phyloP scores from a whole-genome alignment of 768 basidiomycete genomes.

The Suillus clintonianus region DNA sequence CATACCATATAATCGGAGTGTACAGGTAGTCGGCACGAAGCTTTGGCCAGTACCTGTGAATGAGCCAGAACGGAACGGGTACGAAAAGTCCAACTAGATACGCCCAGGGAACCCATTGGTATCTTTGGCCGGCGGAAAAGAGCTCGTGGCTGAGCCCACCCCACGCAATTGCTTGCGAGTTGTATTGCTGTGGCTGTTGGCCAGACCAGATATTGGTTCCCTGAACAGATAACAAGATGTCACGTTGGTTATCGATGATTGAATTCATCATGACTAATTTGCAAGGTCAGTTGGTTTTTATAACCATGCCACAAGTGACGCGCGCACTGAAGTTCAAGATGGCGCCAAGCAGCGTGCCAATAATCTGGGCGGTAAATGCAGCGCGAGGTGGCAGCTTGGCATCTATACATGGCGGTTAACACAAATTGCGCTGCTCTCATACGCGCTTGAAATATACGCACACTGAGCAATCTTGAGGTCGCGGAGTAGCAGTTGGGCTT shows the following conservation, averaged over 20 bases:
- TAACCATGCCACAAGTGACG: conserved; percentile 27
- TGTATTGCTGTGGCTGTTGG: conserved; percentile 50
- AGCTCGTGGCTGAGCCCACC: conserved; percentile 49
- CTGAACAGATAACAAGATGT: conserved; percentile 49
- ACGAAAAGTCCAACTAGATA: conserved; percentile 50
- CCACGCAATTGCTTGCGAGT: conserved; percentile 65
- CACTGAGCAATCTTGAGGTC: conserved; percentile 52
- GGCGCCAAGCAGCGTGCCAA: conserved; percentile 58
- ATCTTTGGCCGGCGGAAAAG: conserved; percentile 44
- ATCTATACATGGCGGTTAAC: conserved; percentile 28
- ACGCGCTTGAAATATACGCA: neutral
- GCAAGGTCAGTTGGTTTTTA: neutral
- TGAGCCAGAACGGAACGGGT: conserved; percentile 56
- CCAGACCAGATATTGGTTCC: conserved; percentile 69
- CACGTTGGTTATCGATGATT: conserved; percentile 46
- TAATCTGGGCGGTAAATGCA: conserved; percentile 66
- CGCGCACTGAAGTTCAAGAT: conserved; percentile 13
- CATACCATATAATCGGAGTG: conserved; percentile 47
- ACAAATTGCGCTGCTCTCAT: too few relatives aligned
- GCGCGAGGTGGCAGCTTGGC: conserved; percentile 67
- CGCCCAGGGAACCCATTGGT: conserved; percentile 51
- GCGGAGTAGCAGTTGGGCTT: conserved; percentile 43
- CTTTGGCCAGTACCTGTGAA: conserved; percentile 45
- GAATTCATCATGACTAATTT: conserved; percentile 57
- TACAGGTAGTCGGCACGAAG: conserved; percentile 47